phyloP scores from a whole-genome alignment of 1,284 basidiomycete species.

The Pterula multifida region DNA sequence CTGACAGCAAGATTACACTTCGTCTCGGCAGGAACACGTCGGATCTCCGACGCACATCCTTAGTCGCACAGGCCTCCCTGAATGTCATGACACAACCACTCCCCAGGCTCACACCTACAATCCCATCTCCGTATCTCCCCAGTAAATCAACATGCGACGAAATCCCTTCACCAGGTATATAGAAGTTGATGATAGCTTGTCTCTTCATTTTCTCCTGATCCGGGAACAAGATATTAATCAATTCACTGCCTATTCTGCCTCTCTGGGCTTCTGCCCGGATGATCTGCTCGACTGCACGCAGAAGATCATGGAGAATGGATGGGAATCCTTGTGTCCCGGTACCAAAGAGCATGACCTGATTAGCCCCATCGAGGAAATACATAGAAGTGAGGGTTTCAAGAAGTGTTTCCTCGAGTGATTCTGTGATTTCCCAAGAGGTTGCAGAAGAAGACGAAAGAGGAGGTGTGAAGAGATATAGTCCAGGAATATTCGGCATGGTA shows the following conservation, averaged over 20 bases:
- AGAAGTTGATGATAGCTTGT: slow-evolving; percentile 74
- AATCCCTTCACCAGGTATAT: slow-evolving; percentile 71
- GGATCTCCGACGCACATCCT: slow-evolving; percentile 14
- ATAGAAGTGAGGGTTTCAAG: background rate
- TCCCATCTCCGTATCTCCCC: slow-evolving; percentile 66
- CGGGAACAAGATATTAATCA: background rate
- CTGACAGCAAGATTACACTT: slow-evolving; percentile 58
- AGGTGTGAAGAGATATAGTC: background rate
- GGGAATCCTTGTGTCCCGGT: background rate
- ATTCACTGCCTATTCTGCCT: background rate
- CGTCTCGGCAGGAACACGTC: slow-evolving; percentile 53
- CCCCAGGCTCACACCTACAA: slow-evolving; percentile 66
- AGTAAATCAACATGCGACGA: slow-evolving; percentile 69
- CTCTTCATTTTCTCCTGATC: slow-evolving; percentile 17
- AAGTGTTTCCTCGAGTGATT: background rate
- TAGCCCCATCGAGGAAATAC: background rate
- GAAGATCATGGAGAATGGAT: background rate
- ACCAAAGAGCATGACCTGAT: slow-evolving; percentile 1
- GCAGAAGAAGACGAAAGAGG: background rate
- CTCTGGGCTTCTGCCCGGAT: background rate
- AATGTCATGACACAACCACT: slow-evolving; percentile 70
- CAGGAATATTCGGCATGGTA: too few species aligned
- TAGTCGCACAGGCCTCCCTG: slow-evolving; percentile 15
- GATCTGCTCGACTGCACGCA: background rate
- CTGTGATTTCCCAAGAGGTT: background rate